Evolutionary conservation across 768 basidiomycete species (phyloP), one percentile per base, ranked within the genome.

Genomic region (Sutorius australiensis): DNA sequence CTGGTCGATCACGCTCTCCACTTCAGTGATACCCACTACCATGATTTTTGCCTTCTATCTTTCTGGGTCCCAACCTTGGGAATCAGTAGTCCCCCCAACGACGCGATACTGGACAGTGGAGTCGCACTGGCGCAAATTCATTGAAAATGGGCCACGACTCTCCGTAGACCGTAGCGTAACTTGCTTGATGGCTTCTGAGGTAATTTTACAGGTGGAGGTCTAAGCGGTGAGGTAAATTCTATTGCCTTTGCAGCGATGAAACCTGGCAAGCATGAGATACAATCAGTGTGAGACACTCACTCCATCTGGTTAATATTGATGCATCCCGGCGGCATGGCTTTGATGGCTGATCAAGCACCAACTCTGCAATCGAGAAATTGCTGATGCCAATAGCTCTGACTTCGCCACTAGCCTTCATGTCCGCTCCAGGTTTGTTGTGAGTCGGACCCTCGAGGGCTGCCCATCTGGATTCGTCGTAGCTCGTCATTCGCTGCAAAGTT

Each of bases 221-320:
- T 89, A 92, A 11, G 87, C 86, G 17, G 87, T 85, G 50, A 88
- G 61, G 16, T 78, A 73, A 63, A 92, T 89, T 44, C 82, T 84
- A 61, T 84, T 81, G 53, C 65, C 61, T 39, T 71, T 63, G 74
- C 85, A 86, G 65, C 76, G 81, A 51, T 92, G 89, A 5, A 49
- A 43, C 24, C 43, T 50, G 28, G 27, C 43, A 31, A 3, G 82
- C 17, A 68, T 49, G 50, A 69, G 51, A 24, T 45, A 19, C 16
- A 13, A 30, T 34, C 6, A 14, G 33, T 16, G 24, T 39, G 27
- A 7, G 24, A 21, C 38, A 13, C 47, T 41, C n/a, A 49, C 69
- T 84, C 82, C 17, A 86, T 77, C 65, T 89, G 87, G 60, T 89
- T 83, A 14, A 81, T 77, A 84, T 60, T 60, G 43, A 69, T 36